These are phyloP conservation scores for Didymella arachidicola DNA, from an alignment of 2,329 filamentous ascomycete genomes.

Conservation along the genomic window DNA sequence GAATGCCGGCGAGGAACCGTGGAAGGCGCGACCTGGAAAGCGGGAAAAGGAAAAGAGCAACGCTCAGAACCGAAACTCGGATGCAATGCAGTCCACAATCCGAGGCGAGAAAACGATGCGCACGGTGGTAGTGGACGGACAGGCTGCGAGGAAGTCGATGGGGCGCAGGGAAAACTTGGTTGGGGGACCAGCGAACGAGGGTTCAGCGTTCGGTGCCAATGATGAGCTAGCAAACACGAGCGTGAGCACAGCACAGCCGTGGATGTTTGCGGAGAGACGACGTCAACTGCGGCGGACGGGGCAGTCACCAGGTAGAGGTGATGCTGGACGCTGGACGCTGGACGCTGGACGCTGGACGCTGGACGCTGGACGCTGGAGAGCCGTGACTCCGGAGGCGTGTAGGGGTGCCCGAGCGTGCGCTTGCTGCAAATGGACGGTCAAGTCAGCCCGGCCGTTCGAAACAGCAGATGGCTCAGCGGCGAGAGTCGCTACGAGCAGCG, in stretches of 20 bases:
- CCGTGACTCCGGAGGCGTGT: slow-evolving; percentile 24
- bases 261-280: slow-evolving; percentile 6
- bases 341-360: no score
- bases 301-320: slow-evolving; percentile 18
- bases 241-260: slow-evolving; percentile 25
- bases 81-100: slow-evolving; percentile 22
- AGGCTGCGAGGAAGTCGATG: slow-evolving; percentile 15
- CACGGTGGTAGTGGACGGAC: slow-evolving; percentile 13
- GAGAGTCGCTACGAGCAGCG: slow-evolving; percentile 31
- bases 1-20: slow-evolving; percentile 25
- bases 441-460: slow-evolving; percentile 31
- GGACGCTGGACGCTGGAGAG: slow-evolving; percentile 18
- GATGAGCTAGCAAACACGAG: slow-evolving; percentile 11
- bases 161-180: slow-evolving; percentile 2
- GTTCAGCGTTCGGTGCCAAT: slow-evolving; percentile 6
- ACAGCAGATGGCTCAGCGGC: slow-evolving; percentile 30
- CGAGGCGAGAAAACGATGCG: slow-evolving; percentile 19
- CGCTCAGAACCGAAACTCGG: slow-evolving; percentile 26
- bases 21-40: slow-evolving; percentile 19
- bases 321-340: slow-evolving; percentile 18
- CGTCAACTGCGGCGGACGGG: slow-evolving; percentile 11
- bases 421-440: slow-evolving; percentile 18
- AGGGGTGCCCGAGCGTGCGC: slow-evolving; percentile 28
- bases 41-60: slow-evolving; percentile 25
- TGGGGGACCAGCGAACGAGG: slow-evolving; percentile 17